phyloP scores from a whole-genome alignment of 2,329 filamentous ascomycete species.

The Leptoxyphium fumago region DNA sequence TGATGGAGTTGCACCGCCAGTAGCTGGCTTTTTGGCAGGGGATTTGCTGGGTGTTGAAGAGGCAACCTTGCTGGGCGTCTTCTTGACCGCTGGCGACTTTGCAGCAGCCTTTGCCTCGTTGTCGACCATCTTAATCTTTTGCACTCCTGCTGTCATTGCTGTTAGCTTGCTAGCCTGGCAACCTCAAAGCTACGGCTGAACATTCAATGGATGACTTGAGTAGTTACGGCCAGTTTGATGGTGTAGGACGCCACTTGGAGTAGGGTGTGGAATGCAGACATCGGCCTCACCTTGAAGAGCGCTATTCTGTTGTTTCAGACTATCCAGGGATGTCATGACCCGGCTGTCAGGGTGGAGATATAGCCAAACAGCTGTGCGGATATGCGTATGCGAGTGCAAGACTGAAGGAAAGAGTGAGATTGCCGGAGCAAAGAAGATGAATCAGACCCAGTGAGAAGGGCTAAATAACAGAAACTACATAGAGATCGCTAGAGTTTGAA shows the following conservation, averaged over 20 bases:
- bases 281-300: conserved; percentile 24
- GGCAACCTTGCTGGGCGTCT: conserved; percentile 2
- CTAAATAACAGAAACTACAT: too few species aligned
- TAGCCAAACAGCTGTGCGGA: too few species aligned
- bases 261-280: too few species aligned
- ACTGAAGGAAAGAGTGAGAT: too few species aligned
- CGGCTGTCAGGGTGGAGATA: too few species aligned
- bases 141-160: conserved; percentile 10
- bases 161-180: conserved; percentile 1
- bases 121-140: conserved; percentile 20
- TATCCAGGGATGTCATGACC: conserved; percentile 11
- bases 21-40: conserved; percentile 9
- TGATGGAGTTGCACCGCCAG: conserved; percentile 3
- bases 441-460: too few species aligned
- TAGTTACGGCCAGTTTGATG: too few species aligned
- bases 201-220: not conserved
- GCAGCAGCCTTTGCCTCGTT: conserved; percentile 15
- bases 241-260: too few species aligned
- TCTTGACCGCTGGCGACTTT: conserved; percentile 5
- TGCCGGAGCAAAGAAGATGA: too few species aligned
- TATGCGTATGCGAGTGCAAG: too few species aligned
- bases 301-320: conserved; percentile 28
- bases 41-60: conserved; percentile 5
- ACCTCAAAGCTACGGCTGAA: conserved; percentile 1
- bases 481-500: too few species aligned